Conservation (phyloP, 257 asterid genomes). For the Handroanthus guayacan region DNA sequence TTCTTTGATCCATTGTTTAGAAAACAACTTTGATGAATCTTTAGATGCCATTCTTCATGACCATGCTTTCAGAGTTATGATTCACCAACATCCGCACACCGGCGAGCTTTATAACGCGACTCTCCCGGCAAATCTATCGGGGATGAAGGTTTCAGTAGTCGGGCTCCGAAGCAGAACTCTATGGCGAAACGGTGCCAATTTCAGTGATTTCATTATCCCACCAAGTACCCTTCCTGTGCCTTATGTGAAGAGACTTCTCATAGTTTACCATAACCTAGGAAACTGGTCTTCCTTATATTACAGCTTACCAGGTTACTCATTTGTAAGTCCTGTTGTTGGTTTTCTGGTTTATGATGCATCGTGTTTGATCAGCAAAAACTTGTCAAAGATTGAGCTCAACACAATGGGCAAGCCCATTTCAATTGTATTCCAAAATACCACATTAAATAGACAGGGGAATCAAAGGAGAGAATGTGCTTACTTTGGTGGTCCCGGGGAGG, state of each 20-base stretch:
- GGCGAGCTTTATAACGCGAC: slow-evolving; percentile 64
- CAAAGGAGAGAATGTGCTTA: slow-evolving; percentile 57
- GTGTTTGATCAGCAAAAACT: slow-evolving; percentile 37
- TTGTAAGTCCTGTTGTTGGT: slow-evolving; percentile 69
- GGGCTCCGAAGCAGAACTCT: slow-evolving; percentile 74
- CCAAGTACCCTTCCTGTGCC: slow-evolving; percentile 69
- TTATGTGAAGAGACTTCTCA: slow-evolving; percentile 61
- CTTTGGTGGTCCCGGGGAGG: slow-evolving; percentile 53
- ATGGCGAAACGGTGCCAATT: slow-evolving; percentile 69
- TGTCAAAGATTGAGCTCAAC: slow-evolving; percentile 58
- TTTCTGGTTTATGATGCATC: slow-evolving; percentile 72
- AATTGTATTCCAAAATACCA: slow-evolving; percentile 46
- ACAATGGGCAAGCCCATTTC: slow-evolving; percentile 59
- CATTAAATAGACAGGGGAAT: neutral
- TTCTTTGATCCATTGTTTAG: slow-evolving; percentile 40
- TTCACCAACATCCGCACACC: slow-evolving; percentile 57
- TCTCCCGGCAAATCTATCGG: slow-evolving; percentile 69
- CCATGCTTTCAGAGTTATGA: slow-evolving; percentile 58
- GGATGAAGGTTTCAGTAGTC: slow-evolving; percentile 62
- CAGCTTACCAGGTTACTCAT: slow-evolving; percentile 61
- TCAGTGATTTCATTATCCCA: slow-evolving; percentile 66
- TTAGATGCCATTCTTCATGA: slow-evolving; percentile 64
- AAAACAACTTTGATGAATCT: slow-evolving; percentile 45
- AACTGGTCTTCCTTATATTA: slow-evolving; percentile 73
- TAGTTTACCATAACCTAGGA: slow-evolving; percentile 74